Percentiles rank a stretch among this genome's conserved stretches.
phyloP scores from a whole-genome alignment of 73 alveolate genomes.

The Paramecium octaurelia region DNA sequence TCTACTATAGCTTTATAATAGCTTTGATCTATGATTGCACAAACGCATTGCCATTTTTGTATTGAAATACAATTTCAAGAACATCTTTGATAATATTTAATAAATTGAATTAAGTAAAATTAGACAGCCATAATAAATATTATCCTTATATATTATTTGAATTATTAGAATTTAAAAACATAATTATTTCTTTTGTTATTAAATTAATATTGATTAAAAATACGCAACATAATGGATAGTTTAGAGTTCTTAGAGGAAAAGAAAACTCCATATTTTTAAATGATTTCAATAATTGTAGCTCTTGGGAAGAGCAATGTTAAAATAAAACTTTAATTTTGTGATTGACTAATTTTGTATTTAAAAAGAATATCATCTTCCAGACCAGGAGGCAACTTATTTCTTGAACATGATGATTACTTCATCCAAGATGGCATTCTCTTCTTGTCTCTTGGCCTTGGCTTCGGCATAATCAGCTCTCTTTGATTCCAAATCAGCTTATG shows the following conservation, averaged over 20 bases:
- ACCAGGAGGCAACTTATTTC: conserved; percentile 52
- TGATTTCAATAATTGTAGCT: no score
- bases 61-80: background rate
- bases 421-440: conserved; percentile 48
- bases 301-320: no score
- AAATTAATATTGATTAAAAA: background rate
- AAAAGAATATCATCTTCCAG: conserved; percentile 34
- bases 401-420: conserved; percentile 52
- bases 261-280: no score
- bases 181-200: background rate
- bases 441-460: conserved; percentile 42
- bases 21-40: background rate
- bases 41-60: background rate
- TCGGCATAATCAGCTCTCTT: conserved; percentile 32
- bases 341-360: conserved; percentile 16
- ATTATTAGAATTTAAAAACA: background rate
- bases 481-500: conserved; percentile 40
- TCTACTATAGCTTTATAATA: background rate
- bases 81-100: background rate
- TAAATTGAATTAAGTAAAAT: background rate
- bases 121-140: background rate
- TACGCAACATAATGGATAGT: background rate
- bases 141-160: background rate
- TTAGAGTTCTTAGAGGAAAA: background rate
- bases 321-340: background rate